Base-by-base conservation (phyloP, 139 green algal genomes). In the Desmodesmus armatus region DNA sequence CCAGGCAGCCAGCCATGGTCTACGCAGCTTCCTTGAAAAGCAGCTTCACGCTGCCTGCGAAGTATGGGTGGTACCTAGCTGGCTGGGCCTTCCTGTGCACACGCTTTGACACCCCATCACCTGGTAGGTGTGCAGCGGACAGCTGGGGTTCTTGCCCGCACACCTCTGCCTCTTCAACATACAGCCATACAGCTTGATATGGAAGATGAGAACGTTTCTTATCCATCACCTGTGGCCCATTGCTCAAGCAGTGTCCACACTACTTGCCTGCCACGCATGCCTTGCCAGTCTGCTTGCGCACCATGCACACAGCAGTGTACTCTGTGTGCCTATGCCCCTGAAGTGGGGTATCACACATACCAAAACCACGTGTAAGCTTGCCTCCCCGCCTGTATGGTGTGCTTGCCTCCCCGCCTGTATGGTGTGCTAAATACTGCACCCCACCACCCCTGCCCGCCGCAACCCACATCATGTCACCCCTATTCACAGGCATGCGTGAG, bases 61-160 rank as follows among this genome's bases (percentile, higher is more conserved):
- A 86, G 67, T 86, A 80, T 19, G 80, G 80, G 35, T 86, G 67
- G 67, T 86, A 80, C 49, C 51, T 86, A 33, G 80, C 80, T 35
- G 80, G 49, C 35, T 86, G 80, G 80, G 80, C 80, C 17, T 86
- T 73, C 67, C 67, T 86, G 31, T 69, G 65, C 49, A 86, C 80
- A 29, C 44, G 80, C 47, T n/a, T 19, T n/a, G 53, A 86, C 49
- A 58, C 25, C 67, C 67, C 80, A 29, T 27, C 40, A 3, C 19
- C 80, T 35, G 80, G 76, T 82, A 55, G 17, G 67, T 49, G 29
- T 27, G 35, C n/a, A n/a, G n/a, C n/a, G n/a, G n/a, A n/a, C n/a
- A n/a, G n/a, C n/a, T n/a, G n/a, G n/a, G n/a, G n/a, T n/a, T n/a
- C n/a, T n/a, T n/a, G n/a, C n/a, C n/a, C n/a, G n/a, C n/a, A n/a